These are phyloP conservation scores for Halophytophthora batemanensis DNA, from an alignment of 352 stramenopile genomes.

Conservation along the genomic window DNA sequence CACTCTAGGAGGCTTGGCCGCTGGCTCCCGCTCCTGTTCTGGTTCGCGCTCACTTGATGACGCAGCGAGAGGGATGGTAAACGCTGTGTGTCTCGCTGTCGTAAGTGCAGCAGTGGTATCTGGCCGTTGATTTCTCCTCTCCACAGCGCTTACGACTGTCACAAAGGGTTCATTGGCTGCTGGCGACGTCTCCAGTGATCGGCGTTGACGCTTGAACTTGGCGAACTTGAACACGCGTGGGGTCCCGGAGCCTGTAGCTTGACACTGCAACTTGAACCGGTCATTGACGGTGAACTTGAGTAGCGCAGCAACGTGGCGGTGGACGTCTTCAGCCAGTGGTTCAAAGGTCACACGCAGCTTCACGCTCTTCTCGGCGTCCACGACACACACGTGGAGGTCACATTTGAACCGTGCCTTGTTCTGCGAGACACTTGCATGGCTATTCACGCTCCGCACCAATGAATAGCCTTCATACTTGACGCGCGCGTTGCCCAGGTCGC, in stretches of 20 bases:
- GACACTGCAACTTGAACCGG: slow-evolving; percentile 47
- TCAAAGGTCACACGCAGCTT: slow-evolving; percentile 66
- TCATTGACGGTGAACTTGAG: slow-evolving; percentile 73
- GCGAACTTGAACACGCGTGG: slow-evolving; percentile 20
- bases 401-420: slow-evolving; percentile 56
- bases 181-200: not conserved
- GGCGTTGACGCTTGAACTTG: slow-evolving; percentile 19
- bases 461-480: slow-evolving; percentile 71
- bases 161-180: not conserved
- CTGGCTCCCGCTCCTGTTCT: slow-evolving; percentile 12
- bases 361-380: slow-evolving; percentile 51
- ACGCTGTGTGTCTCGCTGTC: slow-evolving; percentile 4
- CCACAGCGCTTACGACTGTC: slow-evolving; percentile 7
- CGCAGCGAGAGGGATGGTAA: slow-evolving; percentile 7
- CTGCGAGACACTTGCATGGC: slow-evolving; percentile 6
- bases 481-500: slow-evolving; percentile 49
- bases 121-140: slow-evolving; percentile 3
- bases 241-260: slow-evolving; percentile 26
- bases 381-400: slow-evolving; percentile 66
- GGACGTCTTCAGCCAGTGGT: slow-evolving; percentile 35
- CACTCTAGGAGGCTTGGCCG: slow-evolving; percentile 8
- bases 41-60: slow-evolving; percentile 7
- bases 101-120: not conserved
- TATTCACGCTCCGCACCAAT: slow-evolving; percentile 19
- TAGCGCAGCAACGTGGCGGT: slow-evolving; percentile 33